phyloP scores from a whole-genome alignment of 805 yeast species.

The Metschnikowia gelsemii region DNA sequence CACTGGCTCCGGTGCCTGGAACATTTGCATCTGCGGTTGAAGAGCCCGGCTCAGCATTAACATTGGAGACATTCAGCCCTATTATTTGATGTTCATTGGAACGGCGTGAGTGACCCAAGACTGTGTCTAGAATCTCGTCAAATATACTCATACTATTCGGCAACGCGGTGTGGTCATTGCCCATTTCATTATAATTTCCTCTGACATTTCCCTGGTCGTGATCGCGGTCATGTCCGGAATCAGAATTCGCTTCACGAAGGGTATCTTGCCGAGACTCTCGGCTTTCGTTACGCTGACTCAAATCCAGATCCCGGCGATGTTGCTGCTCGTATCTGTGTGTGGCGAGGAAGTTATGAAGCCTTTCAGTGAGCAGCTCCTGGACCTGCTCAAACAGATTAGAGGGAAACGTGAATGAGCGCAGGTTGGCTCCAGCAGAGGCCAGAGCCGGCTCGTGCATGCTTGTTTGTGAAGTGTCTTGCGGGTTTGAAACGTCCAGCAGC shows the following conservation, averaged over 20 bases:
- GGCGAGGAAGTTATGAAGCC: constrained; percentile 4
- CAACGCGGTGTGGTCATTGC: too few relatives aligned
- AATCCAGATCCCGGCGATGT: too few relatives aligned
- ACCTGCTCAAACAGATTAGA: background rate
- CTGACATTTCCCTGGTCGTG: too few relatives aligned
- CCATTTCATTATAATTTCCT: too few relatives aligned
- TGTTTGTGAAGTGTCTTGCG: too few relatives aligned
- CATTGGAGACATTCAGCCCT: too few relatives aligned
- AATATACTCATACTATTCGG: constrained; percentile 10
- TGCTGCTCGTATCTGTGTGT: background rate
- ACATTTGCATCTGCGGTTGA: too few relatives aligned
- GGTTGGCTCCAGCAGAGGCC: background rate
- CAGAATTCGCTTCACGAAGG: constrained; percentile 3
- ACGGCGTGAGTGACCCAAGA: constrained; percentile 11
- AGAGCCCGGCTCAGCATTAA: too few relatives aligned
- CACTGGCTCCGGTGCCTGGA: background rate
- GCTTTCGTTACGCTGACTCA: background rate
- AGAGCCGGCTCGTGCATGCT: background rate
- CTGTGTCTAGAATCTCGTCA: constrained; percentile 17
- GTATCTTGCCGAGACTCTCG: constrained; percentile 4
- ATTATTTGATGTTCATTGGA: background rate
- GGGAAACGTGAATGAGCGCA: constrained; percentile 2
- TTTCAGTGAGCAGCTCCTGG: constrained; percentile 3
- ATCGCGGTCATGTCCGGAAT: background rate
- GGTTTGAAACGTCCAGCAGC: too few relatives aligned